Evolutionary conservation across 2,329 filamentous ascomycete species (phyloP), one percentile per base, ranked within the genome.

Genomic region (Apiospora malaysiana): DNA sequence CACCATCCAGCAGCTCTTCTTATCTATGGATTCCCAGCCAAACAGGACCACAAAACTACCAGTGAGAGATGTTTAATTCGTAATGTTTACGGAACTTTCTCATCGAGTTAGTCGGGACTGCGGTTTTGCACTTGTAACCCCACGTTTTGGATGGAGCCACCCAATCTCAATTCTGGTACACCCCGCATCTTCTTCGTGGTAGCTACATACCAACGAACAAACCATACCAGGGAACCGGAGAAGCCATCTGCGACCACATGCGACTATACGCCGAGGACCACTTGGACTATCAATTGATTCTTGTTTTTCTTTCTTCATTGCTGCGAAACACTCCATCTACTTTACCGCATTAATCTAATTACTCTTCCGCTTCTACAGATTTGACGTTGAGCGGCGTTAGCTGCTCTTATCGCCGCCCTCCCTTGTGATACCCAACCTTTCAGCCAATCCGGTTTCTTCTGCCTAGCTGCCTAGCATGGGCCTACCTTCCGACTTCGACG

Each of bases 391-490:
- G 76, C 76, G 75, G 75, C 76, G 75, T 73, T 73, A 72, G 75
- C 77, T 77, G 77, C 76, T 75, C 68, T 73, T 66, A 70, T 71
- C 71, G 68, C 71, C 70, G 71, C 71, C 71, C 66, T 72, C 66
- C 66, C 16, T 25, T 42, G 67, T 56, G 46, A 68, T 56, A 49
- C 45, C 65, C 25, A 67, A 32, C 46, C 37, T 23, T 18, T 68
- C 56, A 18, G 56, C 56, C 67, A 68, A 49, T 40, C 67, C 37
- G 27, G 45, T 56, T 40, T 46, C 45, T 49, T 32, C 37, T 56
- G 59, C 73, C 80, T 80, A 79, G 80, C 89, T 85, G 89, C 89
- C 89, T 91, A 90, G 88, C 88, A 91, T 92, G 89, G 89, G 88
- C 87, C 82, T 87, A 84, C 84, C 83, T 80, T 86, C 86, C 81